A percentile compares a stretch with the other conserved stretches of the same genome.
These are phyloP conservation scores for Niebla homalea DNA, from an alignment of 495 filamentous ascomycete species.

Conservation along the genomic window DNA sequence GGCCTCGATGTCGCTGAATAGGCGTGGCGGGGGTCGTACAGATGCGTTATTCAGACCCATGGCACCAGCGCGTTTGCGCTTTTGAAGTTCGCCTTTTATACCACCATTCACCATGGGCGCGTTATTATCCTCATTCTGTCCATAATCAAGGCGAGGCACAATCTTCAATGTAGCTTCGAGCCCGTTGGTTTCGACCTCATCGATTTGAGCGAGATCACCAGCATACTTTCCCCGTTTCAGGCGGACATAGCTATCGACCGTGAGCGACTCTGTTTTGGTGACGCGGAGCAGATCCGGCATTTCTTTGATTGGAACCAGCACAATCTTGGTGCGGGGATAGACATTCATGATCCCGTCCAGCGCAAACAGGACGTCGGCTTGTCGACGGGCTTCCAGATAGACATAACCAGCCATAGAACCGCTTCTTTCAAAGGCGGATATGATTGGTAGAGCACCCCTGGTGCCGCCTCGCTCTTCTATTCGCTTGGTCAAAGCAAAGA, in stretches of 20 bases:
- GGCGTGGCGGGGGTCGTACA: slow-evolving; percentile 66
- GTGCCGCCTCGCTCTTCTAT: slow-evolving; percentile 63
- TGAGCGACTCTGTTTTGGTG: slow-evolving; percentile 69
- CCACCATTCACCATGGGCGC: slow-evolving; percentile 35
- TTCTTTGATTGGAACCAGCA: slow-evolving; percentile 88
- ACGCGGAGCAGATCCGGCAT: slow-evolving; percentile 93
- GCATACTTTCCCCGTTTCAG: slow-evolving; percentile 73
- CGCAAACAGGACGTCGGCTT: slow-evolving; percentile 70
- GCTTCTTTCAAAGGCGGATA: slow-evolving; percentile 79
- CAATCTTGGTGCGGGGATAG: slow-evolving; percentile 70
- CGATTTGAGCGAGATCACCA: slow-evolving; percentile 83
- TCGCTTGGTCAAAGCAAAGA: slow-evolving; percentile 76
- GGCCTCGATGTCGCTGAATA: slow-evolving; percentile 90
- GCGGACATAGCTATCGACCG: slow-evolving; percentile 84
- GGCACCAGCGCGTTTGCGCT: slow-evolving; percentile 62
- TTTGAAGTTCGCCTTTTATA: slow-evolving; percentile 31
- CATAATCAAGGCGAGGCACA: slow-evolving; percentile 88
- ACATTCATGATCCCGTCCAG: slow-evolving; percentile 73
- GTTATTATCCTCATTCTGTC: slow-evolving; percentile 62
- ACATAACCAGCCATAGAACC: slow-evolving; percentile 84
- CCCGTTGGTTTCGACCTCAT: slow-evolving; percentile 87
- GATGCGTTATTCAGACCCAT: slow-evolving; percentile 26
- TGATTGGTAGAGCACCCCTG: slow-evolving; percentile 64
- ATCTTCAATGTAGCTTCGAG: slow-evolving; percentile 73
- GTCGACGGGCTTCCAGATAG: slow-evolving; percentile 81